Evolutionary conservation across 106 monocot species (phyloP), one percentile per base, ranked within the genome.

Genomic region (Apostasia shenzhenica): DNA sequence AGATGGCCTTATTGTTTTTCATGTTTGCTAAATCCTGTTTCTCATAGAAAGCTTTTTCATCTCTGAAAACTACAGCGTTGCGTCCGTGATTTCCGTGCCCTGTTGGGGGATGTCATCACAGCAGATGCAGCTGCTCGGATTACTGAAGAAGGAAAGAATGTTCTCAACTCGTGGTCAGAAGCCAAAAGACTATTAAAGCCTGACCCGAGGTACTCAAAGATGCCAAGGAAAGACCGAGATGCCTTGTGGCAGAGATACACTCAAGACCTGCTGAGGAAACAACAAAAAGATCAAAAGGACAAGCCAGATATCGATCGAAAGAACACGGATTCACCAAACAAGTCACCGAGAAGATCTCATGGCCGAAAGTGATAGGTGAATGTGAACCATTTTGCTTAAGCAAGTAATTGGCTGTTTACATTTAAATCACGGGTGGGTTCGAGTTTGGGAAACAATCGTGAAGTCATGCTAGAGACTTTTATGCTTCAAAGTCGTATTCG

Each of bases 191-290:
- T 87, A 57, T 50, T 97, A 51, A 86, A 83, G 58, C 61, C 84
- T 50, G 97, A 97, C 58, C 73, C 74, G 12, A 85, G 97, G 73
- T 97, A 87, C 69, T 55, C 80, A 5, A 97, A 83, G 73, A 70
- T 97, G 79, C 81, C 87, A 12, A 86, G 95, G 66, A 95, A 90
- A 70, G 92, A 97, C 37, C 76, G 83, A 37, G 92, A 97, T 60
- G 70, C 82, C 2, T 64, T 97, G 3, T 97, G 97, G 97, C 62
- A 47, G 4, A 72, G 87, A 12, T 62, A 87, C 66, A 72, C 70
- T 0, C 89, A 92, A 41, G 87, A 92, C 4, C 43, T 83, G 50
- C 56, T 70, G 6, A 75, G 81, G 50, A 97, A 80, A 59, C 76
- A 73, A 43, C 86, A 83, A 5, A 40, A 62, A 41, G 77, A 77